A percentile compares a stretch with the other conserved stretches of the same genome.
Evolutionary conservation across 139 green algal genomes (phyloP).

Genomic region (Tetradesmus obliquus): DNA sequence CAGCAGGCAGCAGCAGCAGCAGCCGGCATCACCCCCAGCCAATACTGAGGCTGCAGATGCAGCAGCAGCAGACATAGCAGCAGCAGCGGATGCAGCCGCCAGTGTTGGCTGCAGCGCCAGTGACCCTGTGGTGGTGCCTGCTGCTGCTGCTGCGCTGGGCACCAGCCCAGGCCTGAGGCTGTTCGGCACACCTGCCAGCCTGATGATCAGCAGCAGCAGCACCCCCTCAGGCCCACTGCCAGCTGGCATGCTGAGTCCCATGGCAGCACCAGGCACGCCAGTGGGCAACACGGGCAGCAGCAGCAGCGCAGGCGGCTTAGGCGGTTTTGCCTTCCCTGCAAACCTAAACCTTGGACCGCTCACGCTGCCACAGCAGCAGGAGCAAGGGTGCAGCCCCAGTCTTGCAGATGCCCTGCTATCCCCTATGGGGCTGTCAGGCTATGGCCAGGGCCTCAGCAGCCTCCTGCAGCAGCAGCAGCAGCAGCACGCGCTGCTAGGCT

Average conservation of each 20-base stretch:
- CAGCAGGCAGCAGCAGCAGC: background rate
- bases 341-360: background rate
- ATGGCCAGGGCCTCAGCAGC: background rate
- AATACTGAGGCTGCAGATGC: background rate
- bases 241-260: background rate
- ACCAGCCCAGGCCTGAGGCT: constrained; percentile 4
- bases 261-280: background rate
- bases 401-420: constrained; percentile 8
- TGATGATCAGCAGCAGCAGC: background rate
- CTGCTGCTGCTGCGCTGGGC: background rate
- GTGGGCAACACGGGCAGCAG: background rate
- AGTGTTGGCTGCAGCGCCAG: constrained; percentile 22
- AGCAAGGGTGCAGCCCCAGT: background rate
- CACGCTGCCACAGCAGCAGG: background rate
- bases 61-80: constrained; percentile 27
- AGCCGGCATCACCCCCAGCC: background rate
- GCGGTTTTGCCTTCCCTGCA: background rate
- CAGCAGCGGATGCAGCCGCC: background rate
- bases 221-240: background rate
- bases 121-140: constrained; percentile 25
- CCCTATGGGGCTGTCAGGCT: background rate
- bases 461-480: constrained; percentile 8
- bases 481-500: background rate
- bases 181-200: background rate
- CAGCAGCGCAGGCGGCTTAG: background rate